phyloP scores from a whole-genome alignment of 352 stramenopile genomes.

The Globisporangium paroecandrum region DNA sequence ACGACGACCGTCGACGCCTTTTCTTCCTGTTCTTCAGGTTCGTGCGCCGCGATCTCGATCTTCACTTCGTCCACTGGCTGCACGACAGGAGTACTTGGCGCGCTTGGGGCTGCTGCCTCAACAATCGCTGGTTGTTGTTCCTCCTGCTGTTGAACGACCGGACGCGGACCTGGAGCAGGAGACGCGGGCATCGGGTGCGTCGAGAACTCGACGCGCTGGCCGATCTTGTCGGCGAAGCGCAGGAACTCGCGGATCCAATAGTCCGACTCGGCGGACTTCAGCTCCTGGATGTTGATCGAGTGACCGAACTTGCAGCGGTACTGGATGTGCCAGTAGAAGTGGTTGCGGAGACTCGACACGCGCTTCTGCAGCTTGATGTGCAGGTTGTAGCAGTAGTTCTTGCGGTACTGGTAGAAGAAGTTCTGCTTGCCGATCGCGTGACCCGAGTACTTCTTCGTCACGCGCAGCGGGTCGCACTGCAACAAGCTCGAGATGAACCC shows the following conservation, averaged over 20 bases:
- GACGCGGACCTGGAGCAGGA: slow-evolving; percentile 14
- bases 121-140: background rate
- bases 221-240: slow-evolving; percentile 62
- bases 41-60: background rate
- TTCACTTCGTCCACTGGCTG: slow-evolving; percentile 3
- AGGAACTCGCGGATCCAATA: slow-evolving; percentile 73
- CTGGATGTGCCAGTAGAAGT: slow-evolving; percentile 84
- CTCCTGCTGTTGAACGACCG: background rate
- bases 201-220: slow-evolving; percentile 46
- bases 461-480: slow-evolving; percentile 76
- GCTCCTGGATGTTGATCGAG: slow-evolving; percentile 56
- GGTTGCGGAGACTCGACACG: slow-evolving; percentile 73
- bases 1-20: background rate
- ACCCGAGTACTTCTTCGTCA: slow-evolving; percentile 79
- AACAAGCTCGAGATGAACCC: slow-evolving; percentile 73
- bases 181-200: slow-evolving; percentile 18
- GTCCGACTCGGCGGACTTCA: slow-evolving; percentile 61
- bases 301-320: slow-evolving; percentile 63
- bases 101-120: background rate
- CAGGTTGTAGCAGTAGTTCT: slow-evolving; percentile 71
- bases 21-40: slow-evolving; percentile 2
- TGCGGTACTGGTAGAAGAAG: slow-evolving; percentile 58
- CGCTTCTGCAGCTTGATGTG: slow-evolving; percentile 78
- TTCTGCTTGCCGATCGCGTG: slow-evolving; percentile 80
- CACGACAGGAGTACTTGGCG: background rate